phyloP scores from a whole-genome alignment of 768 basidiomycete genomes.

The Boletellus ananiceps region DNA sequence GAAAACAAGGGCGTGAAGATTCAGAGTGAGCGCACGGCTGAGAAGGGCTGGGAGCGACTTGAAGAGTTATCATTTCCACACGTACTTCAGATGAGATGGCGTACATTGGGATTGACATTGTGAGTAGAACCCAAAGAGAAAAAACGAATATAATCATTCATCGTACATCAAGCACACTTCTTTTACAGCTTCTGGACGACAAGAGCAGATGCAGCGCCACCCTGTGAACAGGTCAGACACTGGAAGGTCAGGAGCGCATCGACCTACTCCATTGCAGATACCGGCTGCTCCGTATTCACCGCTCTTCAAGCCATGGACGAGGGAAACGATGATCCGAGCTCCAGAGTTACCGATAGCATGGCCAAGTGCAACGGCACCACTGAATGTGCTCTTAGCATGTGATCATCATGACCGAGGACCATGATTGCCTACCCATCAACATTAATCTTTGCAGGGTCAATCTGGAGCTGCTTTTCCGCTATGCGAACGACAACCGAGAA shows the following conservation, averaged over 20 bases:
- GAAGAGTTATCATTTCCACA: slow-evolving; percentile 11
- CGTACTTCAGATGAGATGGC: slow-evolving; percentile 7
- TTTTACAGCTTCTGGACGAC: slow-evolving; percentile 80
- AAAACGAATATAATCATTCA: slow-evolving; percentile 9
- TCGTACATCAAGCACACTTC: slow-evolving; percentile 14
- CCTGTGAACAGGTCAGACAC: slow-evolving; percentile 42
- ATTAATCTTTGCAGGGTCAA: slow-evolving; percentile 89
- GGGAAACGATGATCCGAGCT: slow-evolving; percentile 88
- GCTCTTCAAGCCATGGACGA: slow-evolving; percentile 84
- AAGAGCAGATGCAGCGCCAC: slow-evolving; percentile 89
- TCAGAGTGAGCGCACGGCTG: slow-evolving; percentile 6
- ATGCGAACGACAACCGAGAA: slow-evolving; percentile 93
- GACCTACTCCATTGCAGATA: slow-evolving; percentile 92
- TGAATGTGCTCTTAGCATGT: slow-evolving; percentile 31
- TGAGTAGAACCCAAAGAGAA: slow-evolving; percentile 7
- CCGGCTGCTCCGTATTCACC: slow-evolving; percentile 95
- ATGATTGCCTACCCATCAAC: slow-evolving; percentile 63
- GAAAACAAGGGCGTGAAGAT: slow-evolving; percentile 17
- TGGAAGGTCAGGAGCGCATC: slow-evolving; percentile 1
- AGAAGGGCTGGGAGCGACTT: not conserved
- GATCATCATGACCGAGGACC: slow-evolving; percentile 1
- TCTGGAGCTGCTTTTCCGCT: slow-evolving; percentile 79
- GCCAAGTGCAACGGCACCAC: slow-evolving; percentile 94
- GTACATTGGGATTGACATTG: slow-evolving; percentile 2
- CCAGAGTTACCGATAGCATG: slow-evolving; percentile 97